Evolutionary conservation across 495 filamentous ascomycete species (phyloP).

Genomic region (Glutinoglossum americanum): DNA sequence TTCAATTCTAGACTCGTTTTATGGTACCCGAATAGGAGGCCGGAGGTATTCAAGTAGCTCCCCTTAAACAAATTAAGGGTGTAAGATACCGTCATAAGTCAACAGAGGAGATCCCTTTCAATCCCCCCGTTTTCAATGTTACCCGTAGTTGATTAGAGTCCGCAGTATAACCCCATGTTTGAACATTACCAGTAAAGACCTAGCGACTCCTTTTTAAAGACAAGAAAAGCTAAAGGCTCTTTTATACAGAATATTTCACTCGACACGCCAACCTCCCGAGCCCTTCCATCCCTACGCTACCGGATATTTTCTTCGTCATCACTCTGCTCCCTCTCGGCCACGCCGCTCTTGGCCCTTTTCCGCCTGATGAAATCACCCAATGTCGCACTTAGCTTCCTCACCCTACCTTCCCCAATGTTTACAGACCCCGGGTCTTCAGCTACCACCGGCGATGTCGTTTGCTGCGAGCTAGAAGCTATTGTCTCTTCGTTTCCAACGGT

Average conservation of each 20-base stretch:
- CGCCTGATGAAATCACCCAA: conserved; percentile 11
- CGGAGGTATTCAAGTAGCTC: too few relatives aligned
- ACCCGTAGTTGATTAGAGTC: too few relatives aligned
- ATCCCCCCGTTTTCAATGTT: too few relatives aligned
- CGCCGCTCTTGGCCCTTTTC: not conserved
- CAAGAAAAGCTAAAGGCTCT: not conserved
- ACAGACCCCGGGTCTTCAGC: not conserved
- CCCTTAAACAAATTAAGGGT: too few relatives aligned
- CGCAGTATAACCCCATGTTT: too few relatives aligned
- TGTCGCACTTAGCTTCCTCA: conserved; percentile 15
- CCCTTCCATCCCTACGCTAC: not conserved
- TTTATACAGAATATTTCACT: not conserved
- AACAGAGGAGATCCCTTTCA: too few relatives aligned
- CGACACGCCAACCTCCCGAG: not conserved
- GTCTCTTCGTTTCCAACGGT: conserved; percentile 5
- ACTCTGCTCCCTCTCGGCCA: not conserved
- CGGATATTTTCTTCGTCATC: not conserved
- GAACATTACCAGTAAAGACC: too few relatives aligned
- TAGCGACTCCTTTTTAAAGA: not conserved
- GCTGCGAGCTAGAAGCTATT: not conserved
- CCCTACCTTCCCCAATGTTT: conserved; percentile 3
- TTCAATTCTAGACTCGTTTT: too few relatives aligned
- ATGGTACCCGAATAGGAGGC: too few relatives aligned
- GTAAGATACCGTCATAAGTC: too few relatives aligned
- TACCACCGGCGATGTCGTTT: not conserved